phyloP scores from a whole-genome alignment of 306 rosid genomes.

The Dalbergia oliveri region DNA sequence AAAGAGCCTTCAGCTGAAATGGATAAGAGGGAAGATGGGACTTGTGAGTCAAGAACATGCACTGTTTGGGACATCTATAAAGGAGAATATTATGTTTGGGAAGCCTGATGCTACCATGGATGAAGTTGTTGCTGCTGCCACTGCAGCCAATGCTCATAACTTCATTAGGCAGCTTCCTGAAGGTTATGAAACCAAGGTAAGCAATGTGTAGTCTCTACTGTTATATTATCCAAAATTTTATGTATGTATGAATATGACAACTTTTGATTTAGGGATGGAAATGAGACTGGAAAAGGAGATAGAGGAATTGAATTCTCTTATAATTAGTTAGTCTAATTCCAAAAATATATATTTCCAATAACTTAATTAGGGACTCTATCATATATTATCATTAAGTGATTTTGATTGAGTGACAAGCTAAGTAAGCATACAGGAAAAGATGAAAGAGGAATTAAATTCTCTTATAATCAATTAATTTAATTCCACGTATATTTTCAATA shows the following conservation, averaged over 20 bases:
- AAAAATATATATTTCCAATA: no score
- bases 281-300: no score
- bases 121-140: conserved; percentile 82
- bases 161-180: conserved; percentile 92
- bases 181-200: conserved; percentile 93
- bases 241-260: no score
- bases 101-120: conserved; percentile 85
- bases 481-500: background rate
- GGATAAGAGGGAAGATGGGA: conserved; percentile 90
- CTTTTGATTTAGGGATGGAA: no score
- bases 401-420: no score
- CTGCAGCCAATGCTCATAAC: conserved; percentile 91
- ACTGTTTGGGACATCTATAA: conserved; percentile 87
- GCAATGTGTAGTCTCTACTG: background rate
- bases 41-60: conserved; percentile 99
- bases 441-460: background rate
- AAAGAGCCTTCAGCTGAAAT: conserved; percentile 69
- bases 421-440: no score
- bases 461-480: background rate
- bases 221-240: no score
- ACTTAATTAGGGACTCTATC: no score
- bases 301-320: no score
- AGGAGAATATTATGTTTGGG: conserved; percentile 90
- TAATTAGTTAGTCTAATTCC: no score
- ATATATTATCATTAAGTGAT: no score